These are phyloP conservation scores for Oryza punctata DNA, from an alignment of 176 grass and related monocot species.

Conservation along the genomic window DNA sequence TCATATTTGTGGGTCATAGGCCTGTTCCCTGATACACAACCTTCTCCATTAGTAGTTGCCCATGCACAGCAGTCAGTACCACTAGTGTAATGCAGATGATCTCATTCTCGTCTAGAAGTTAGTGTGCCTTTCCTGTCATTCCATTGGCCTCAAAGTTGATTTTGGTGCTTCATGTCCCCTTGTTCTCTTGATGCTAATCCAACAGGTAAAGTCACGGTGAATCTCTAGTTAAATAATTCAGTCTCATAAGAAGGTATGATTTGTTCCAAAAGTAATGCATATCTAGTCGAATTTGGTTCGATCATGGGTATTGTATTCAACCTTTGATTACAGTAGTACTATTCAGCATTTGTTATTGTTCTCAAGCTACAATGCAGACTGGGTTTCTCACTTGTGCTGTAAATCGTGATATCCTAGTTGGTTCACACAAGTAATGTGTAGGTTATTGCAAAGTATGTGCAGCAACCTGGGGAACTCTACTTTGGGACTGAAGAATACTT, in stretches of 20 bases:
- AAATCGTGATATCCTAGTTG: conserved; percentile 41
- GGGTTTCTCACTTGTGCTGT: conserved; percentile 19
- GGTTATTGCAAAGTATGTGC: conserved; percentile 13
- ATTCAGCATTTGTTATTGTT: conserved; percentile 30
- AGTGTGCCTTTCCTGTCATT: conserved; percentile 45
- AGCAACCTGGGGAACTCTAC: conserved; percentile 22
- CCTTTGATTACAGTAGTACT: conserved; percentile 13
- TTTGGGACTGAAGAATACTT: conserved; percentile 32
- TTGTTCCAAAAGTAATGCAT: conserved; percentile 41
- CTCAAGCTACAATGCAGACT: neutral
- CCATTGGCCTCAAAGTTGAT: conserved; percentile 38
- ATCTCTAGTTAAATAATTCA: conserved; percentile 45
- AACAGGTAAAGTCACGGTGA: conserved; percentile 45
- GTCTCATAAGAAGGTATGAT: conserved; percentile 42
- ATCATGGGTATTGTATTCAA: conserved; percentile 9
- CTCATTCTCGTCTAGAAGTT: conserved; percentile 15
- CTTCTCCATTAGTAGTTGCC: conserved; percentile 7
- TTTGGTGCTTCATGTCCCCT: conserved; percentile 40
- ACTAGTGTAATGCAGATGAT: conserved; percentile 32
- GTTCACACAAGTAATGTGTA: conserved; percentile 24
- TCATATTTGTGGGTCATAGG: neutral
- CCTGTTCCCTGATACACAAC: neutral
- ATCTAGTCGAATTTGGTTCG: conserved; percentile 24
- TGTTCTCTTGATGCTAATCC: conserved; percentile 49
- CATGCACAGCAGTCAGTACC: neutral